Evolutionary conservation across 345 rosid species (phyloP).

Genomic region (Kandelia obovata): DNA sequence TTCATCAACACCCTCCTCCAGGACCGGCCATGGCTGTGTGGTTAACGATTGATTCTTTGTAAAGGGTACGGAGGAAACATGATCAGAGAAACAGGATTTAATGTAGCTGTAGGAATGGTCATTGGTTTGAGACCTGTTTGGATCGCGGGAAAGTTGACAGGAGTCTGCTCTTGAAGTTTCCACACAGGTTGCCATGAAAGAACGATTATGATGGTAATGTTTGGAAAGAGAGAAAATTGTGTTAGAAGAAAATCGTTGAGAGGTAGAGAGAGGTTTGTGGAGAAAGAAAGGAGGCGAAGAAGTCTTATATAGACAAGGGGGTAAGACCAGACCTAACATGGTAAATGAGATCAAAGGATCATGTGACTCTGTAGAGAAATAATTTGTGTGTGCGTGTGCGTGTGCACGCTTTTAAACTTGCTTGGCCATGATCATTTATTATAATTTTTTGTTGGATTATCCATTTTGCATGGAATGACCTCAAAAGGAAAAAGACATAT

Average conservation of each 20-base stretch:
- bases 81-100: conserved; percentile 35
- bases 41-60: conserved; percentile 29
- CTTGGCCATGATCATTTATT: too few relatives aligned
- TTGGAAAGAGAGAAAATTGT: conserved; percentile 8
- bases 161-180: conserved; percentile 45
- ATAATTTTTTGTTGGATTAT: too few relatives aligned
- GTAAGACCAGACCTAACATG: conserved; percentile 39
- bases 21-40: conserved; percentile 25
- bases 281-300: conserved; percentile 12
- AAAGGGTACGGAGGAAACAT: conserved; percentile 27
- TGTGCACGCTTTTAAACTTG: too few relatives aligned
- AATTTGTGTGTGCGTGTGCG: too few relatives aligned
- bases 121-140: conserved; percentile 36
- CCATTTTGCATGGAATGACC: too few relatives aligned
- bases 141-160: conserved; percentile 44
- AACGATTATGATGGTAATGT: background rate
- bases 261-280: conserved; percentile 12
- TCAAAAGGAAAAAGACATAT: too few relatives aligned
- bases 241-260: background rate
- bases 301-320: conserved; percentile 37
- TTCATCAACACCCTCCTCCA: conserved; percentile 20
- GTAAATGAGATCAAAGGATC: conserved; percentile 10
- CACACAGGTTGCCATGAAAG: conserved; percentile 70
- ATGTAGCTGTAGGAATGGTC: conserved; percentile 32
- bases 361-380: too few relatives aligned